Conservation (phyloP, 228 moss, liverwort and hornwort genomes). For the Sphagnum magellanicum region DNA sequence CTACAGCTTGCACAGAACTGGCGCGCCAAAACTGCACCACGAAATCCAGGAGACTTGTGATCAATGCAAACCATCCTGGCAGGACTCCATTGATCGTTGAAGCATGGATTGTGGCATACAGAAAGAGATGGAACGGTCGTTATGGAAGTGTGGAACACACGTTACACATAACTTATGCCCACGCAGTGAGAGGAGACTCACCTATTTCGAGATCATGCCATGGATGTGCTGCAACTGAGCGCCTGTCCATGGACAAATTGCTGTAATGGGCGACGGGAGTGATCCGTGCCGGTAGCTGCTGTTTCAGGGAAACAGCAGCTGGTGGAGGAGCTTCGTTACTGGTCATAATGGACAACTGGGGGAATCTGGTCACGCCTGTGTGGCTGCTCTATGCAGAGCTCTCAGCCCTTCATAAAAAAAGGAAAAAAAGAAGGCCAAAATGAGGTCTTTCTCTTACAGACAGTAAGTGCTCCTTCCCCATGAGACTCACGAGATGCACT, state of each 20-base stretch:
- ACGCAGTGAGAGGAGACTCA: constrained; percentile 1
- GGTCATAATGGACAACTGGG: constrained; percentile 11
- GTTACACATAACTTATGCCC: too few relatives aligned
- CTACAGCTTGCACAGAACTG: too few relatives aligned
- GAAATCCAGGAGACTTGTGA: too few relatives aligned
- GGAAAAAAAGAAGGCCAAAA: neutral
- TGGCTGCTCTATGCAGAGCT: constrained; percentile 2
- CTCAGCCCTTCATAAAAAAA: constrained; percentile 9
- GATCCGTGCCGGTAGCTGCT: constrained; percentile 7
- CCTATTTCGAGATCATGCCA: constrained; percentile 99
- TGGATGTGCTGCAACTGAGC: constrained; percentile 81
- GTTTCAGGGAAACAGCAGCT: constrained; percentile 6
- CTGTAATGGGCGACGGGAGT: constrained; percentile 36
- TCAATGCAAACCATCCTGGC: too few relatives aligned
- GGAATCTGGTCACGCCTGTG: constrained; percentile 4
- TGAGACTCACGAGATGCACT: too few relatives aligned
- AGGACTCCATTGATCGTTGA: too few relatives aligned
- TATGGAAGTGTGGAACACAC: too few relatives aligned
- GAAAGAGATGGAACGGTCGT: neutral
- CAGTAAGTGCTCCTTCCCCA: too few relatives aligned
- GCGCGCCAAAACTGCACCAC: too few relatives aligned
- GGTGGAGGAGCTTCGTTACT: constrained; percentile 12
- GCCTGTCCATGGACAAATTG: constrained; percentile 57
- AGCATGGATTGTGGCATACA: neutral
- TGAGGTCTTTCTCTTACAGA: too few relatives aligned